These are phyloP conservation scores for Solanum chacoense DNA, from an alignment of 305 asterid species.

Conservation along the genomic window DNA sequence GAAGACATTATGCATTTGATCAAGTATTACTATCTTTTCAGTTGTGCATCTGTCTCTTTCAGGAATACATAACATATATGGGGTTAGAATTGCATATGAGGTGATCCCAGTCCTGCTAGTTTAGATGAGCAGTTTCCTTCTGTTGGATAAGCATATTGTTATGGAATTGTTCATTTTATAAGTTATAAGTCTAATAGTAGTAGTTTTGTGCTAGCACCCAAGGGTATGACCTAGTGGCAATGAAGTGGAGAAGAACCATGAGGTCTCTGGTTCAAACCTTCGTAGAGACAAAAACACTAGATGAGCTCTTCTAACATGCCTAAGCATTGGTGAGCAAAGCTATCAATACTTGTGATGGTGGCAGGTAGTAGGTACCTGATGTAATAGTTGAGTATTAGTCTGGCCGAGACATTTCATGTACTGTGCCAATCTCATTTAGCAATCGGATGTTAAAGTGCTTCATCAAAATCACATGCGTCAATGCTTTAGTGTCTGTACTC, in stretches of 20 bases:
- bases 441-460: background rate
- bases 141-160: background rate
- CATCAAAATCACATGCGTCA: background rate
- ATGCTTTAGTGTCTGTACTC: background rate
- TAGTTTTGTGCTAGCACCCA: background rate
- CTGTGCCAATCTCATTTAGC: background rate
- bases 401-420: background rate
- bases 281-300: background rate
- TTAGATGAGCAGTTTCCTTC: background rate
- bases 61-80: background rate
- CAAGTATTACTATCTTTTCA: background rate
- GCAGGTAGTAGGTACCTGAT: background rate
- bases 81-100: background rate
- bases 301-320: background rate
- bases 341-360: background rate
- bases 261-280: background rate
- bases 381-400: background rate
- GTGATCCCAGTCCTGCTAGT: background rate
- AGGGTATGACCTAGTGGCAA: background rate
- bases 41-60: background rate
- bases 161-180: background rate
- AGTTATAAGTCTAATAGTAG: background rate
- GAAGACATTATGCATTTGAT: background rate
- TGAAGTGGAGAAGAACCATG: background rate
- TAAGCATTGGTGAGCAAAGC: background rate